These are phyloP conservation scores for Suillus subalutaceus DNA, from an alignment of 768 basidiomycete species.

Conservation along the genomic window DNA sequence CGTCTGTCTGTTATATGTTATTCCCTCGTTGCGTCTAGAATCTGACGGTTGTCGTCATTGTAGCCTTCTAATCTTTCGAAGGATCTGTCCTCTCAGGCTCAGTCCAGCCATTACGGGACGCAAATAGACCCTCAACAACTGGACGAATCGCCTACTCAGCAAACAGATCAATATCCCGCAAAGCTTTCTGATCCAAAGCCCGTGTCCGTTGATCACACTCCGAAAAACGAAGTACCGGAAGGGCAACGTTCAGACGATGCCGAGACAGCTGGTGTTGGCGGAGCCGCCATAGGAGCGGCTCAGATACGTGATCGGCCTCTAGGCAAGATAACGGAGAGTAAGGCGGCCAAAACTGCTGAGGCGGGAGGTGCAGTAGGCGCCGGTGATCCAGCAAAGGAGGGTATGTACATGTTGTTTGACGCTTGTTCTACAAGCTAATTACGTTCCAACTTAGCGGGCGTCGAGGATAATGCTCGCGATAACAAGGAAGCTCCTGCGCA, in stretches of 20 bases:
- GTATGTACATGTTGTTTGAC: conserved; percentile 12
- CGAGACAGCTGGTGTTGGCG: not conserved
- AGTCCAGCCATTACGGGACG: not conserved
- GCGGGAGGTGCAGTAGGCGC: not conserved
- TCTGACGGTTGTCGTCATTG: not conserved
- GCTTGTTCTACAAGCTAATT: not conserved
- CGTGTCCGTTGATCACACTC: not conserved
- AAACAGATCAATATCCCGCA: not conserved
- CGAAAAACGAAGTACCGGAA: not conserved
- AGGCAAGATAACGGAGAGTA: not conserved
- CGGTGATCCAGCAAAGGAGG: conserved; percentile 7
- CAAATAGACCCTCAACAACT: not conserved
- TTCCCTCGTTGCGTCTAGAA: not conserved
- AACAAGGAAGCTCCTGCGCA: not conserved
- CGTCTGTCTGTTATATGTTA: not conserved
- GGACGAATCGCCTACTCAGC: not conserved
- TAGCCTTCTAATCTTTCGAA: not conserved
- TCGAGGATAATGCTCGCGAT: conserved; percentile 3
- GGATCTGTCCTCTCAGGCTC: not conserved
- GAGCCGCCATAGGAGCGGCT: not conserved
- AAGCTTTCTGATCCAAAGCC: not conserved
- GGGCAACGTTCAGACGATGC: not conserved
- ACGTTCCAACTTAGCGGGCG: not conserved
- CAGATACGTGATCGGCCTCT: not conserved
- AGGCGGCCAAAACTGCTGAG: not conserved